These are phyloP conservation scores for Thalassiosira mediterranea DNA, from an alignment of 352 stramenopile genomes.

Conservation along the genomic window DNA sequence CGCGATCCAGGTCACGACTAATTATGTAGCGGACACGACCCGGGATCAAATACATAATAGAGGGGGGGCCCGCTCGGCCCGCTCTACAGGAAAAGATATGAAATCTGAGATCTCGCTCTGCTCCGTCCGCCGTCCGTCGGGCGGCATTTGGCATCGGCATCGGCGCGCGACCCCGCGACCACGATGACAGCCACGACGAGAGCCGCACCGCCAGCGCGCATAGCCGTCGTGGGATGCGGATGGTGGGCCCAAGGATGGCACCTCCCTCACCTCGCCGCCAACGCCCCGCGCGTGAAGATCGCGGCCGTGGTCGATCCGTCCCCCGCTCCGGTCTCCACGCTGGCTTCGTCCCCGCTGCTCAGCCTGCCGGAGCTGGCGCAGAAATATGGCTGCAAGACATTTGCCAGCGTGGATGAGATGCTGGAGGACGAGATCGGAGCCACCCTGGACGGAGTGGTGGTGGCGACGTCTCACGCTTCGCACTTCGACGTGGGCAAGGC, in stretches of 20 bases:
- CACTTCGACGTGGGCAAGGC: conserved; percentile 43
- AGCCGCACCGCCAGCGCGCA: background rate
- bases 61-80: too few relatives aligned
- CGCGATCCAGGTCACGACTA: too few relatives aligned
- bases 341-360: conserved; percentile 36
- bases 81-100: too few relatives aligned
- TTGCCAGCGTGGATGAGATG: conserved; percentile 32
- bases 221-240: conserved; percentile 51
- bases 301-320: conserved; percentile 47
- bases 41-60: too few relatives aligned
- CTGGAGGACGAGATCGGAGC: conserved; percentile 32
- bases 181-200: background rate
- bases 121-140: too few relatives aligned
- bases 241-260: conserved; percentile 63
- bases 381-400: conserved; percentile 46
- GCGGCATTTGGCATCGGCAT: too few relatives aligned
- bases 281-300: conserved; percentile 34
- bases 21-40: too few relatives aligned
- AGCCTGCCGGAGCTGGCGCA: conserved; percentile 37
- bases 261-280: conserved; percentile 42
- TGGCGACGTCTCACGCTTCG: conserved; percentile 43
- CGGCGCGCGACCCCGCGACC: too few relatives aligned
- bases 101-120: too few relatives aligned
- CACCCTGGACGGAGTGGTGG: conserved; percentile 44
- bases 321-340: conserved; percentile 32